These are phyloP conservation scores for Solanum medicagineum DNA, from an alignment of 257 asterid species.

Conservation along the genomic window DNA sequence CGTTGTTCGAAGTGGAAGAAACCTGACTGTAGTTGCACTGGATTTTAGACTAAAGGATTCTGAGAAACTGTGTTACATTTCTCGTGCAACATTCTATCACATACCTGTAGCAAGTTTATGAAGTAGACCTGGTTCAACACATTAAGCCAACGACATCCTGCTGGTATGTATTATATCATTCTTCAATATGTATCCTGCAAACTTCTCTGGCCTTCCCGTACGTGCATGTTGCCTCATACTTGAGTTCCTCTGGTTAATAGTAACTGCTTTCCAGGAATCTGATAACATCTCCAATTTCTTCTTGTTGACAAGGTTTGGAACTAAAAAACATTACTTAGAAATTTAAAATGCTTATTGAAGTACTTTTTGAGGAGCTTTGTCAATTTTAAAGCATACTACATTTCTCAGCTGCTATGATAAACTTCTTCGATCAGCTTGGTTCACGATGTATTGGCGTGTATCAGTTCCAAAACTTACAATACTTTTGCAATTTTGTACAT, in stretches of 20 bases:
- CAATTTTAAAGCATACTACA: neutral
- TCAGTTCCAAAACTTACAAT: neutral
- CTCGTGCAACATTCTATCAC: constrained; percentile 61
- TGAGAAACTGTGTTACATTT: constrained; percentile 36
- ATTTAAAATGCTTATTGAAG: neutral
- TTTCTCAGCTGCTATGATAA: neutral
- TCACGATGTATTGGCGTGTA: neutral
- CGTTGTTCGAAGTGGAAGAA: constrained; percentile 74
- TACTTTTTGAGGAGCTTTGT: neutral
- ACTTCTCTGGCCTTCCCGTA: neutral
- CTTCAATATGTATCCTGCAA: neutral
- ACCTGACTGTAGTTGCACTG: constrained; percentile 49
- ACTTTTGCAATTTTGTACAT: neutral
- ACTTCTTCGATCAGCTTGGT: neutral
- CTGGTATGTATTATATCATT: neutral
- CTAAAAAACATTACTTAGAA: neutral
- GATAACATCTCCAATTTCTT: neutral
- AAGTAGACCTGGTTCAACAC: neutral
- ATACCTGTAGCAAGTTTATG: constrained; percentile 61
- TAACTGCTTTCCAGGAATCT: neutral
- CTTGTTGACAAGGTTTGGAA: neutral
- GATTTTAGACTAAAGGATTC: constrained; percentile 52
- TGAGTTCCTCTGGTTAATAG: neutral
- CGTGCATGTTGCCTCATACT: neutral
- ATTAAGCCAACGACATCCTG: neutral